Evolutionary conservation across 1,284 basidiomycete species (phyloP), one percentile per base, ranked within the genome.

Genomic region (Irpex sp.): DNA sequence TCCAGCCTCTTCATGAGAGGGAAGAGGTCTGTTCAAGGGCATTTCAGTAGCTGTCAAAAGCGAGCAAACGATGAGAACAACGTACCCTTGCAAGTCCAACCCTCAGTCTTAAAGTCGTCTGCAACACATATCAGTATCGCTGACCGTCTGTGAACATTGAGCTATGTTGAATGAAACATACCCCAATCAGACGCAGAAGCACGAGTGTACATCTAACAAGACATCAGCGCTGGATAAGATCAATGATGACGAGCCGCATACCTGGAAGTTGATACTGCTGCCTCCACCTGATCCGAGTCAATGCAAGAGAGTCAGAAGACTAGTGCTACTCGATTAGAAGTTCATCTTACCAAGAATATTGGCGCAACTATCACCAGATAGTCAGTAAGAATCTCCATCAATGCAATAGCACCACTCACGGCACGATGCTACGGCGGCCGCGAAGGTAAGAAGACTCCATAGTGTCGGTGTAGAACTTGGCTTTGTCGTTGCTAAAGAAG

Each of bases 1-100:
- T 90, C 88, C 61, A 89, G 77, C 79, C 87, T 79, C 74, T 89
- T 89, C 88, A 90, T 90, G 62, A 89, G 77, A 7, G 88, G 88
- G 57, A 87, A 69, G 9, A 90, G 80, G 68, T 89, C 87, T 87
- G 62, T 4, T 57, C n/a, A 11, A 54, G 15, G 49, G 57, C 5
- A 61, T 11, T 55, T 8, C 31, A 26, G 19, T 19, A 9, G 15
- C 15, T 43, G 15, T 43, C 11, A 11, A 3, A 43, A 43, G 39
- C 39, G 15, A 9, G 39, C 15, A 63, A 60, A 64, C 26, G 26
- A 26, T 26, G 21, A 7, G 6, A 31, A 35, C 57, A 19, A 53
- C 75, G 46, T 59, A 85, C 85, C 85, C 72, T 87, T 78, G 15
- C 82, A 81, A 8, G 80, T 83, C 88, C 86, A 89, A 56, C 88